These are phyloP conservation scores for Scleroderma citrinum DNA, from an alignment of 768 basidiomycete species.

Conservation along the genomic window DNA sequence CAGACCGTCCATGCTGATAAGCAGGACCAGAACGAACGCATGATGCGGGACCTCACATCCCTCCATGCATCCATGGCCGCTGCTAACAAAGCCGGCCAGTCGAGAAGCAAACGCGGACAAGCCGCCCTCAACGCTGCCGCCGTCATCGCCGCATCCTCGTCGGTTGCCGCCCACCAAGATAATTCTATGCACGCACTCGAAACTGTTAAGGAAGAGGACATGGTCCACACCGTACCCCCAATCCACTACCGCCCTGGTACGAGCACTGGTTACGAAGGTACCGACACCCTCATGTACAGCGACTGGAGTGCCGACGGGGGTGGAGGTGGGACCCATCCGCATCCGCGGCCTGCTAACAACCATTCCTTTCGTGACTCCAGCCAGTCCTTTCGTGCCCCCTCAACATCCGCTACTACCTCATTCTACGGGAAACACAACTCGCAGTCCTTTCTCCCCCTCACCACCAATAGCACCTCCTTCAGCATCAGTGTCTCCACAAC, in stretches of 20 bases:
- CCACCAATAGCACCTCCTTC: slow-evolving; percentile 35
- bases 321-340: slow-evolving; percentile 14
- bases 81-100: slow-evolving; percentile 34
- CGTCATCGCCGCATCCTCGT: slow-evolving; percentile 12
- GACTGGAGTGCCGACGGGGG: slow-evolving; percentile 36
- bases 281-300: slow-evolving; percentile 28
- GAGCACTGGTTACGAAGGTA: slow-evolving; percentile 65
- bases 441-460: slow-evolving; percentile 69
- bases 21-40: slow-evolving; percentile 78
- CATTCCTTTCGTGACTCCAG: slow-evolving; percentile 78
- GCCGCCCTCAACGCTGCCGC: slow-evolving; percentile 14
- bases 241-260: slow-evolving; percentile 61
- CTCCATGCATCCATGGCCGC: slow-evolving; percentile 79
- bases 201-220: slow-evolving; percentile 40
- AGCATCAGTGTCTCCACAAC: slow-evolving; percentile 36
- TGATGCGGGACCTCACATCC: slow-evolving; percentile 86
- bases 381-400: slow-evolving; percentile 77
- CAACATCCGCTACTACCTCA: slow-evolving; percentile 36
- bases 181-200: slow-evolving; percentile 19
- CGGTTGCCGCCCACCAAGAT: slow-evolving; percentile 10
- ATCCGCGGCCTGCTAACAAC: slow-evolving; percentile 34
- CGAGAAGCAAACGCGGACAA: slow-evolving; percentile 36
- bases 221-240: slow-evolving; percentile 23
- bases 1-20: slow-evolving; percentile 97
- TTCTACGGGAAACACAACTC: slow-evolving; percentile 37